Conservation (phyloP, 2,329 filamentous ascomycete species). For the Dactylellina drechsleri region DNA sequence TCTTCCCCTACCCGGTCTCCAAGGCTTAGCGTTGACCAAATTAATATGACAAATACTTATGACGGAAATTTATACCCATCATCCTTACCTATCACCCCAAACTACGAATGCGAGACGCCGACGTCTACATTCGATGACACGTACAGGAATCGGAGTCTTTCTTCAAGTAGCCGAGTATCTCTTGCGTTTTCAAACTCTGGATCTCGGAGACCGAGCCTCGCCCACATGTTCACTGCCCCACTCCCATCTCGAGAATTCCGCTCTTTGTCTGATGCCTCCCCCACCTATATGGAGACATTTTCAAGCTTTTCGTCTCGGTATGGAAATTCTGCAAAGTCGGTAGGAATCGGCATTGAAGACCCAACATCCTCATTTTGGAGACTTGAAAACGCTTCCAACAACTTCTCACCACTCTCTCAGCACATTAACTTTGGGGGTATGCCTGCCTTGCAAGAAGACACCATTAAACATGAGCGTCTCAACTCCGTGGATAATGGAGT, state of each 20-base stretch:
- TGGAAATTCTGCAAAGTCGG: slow-evolving; percentile 34
- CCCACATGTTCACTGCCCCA: slow-evolving; percentile 56
- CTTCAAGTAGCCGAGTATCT: slow-evolving; percentile 54
- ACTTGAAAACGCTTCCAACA: slow-evolving; percentile 50
- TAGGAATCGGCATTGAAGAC: slow-evolving; percentile 51
- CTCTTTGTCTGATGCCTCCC: slow-evolving; percentile 50
- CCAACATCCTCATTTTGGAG: slow-evolving; percentile 51
- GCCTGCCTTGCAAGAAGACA: slow-evolving; percentile 50
- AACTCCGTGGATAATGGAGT: slow-evolving; percentile 51
- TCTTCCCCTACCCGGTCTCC: slow-evolving; percentile 57
- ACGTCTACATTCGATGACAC: slow-evolving; percentile 56
- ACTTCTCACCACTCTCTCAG: slow-evolving; percentile 50
- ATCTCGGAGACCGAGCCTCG: slow-evolving; percentile 57
- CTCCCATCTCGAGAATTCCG: slow-evolving; percentile 51
- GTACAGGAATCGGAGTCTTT: slow-evolving; percentile 55
- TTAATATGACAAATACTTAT: slow-evolving; percentile 51
- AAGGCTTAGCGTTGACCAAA: slow-evolving; percentile 54
- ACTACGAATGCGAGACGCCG: slow-evolving; percentile 56
- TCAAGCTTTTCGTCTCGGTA: slow-evolving; percentile 45
- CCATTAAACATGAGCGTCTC: slow-evolving; percentile 45
- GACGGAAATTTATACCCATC: slow-evolving; percentile 56
- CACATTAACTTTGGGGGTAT: slow-evolving; percentile 53
- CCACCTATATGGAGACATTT: slow-evolving; percentile 49
- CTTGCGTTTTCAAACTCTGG: slow-evolving; percentile 56
- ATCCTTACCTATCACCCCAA: slow-evolving; percentile 58